Evolutionary conservation across 805 yeast species (phyloP), one percentile per base, ranked within the genome.

Genomic region (Babjeviella inositovora): DNA sequence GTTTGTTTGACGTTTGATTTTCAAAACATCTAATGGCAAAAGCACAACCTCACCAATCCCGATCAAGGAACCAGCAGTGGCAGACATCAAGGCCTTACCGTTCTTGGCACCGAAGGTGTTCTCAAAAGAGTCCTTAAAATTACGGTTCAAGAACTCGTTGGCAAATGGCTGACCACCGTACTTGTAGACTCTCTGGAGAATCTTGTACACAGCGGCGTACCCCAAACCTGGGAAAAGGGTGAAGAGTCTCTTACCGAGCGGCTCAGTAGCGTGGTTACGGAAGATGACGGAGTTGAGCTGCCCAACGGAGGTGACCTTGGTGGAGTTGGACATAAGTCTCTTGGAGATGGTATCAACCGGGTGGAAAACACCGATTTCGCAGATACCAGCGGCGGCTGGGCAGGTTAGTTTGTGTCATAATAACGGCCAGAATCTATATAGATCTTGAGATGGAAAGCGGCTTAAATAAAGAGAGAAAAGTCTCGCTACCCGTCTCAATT

Each of bases 161-260:
- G 87, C 99, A 45, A 82, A 85, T 22, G 99, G 98, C 58, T 90
- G 99, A 24, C 99, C 99, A 44, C 98, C 97, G 49, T 90, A 90
- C 56, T 90, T 90, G 68, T 90, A 90, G 26, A 90, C 96, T 58
- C 99, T 72, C 57, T 90, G 99, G 37, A 87, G 59, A 37, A 90
- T 76, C 54, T 90, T 90, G 63, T 90, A 90, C 34, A 84, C 80
- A 22, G 98, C 97, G 32, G 98, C 98, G 45, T 90, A 90, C 13
- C 97, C 97, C 33, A 90, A 65, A 47, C 99, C 99, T 11, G 99
- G 98, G 58, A 90, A 90, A 32, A 90, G 62, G 7, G 96, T 75
- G 33, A 81, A 55, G 21, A 80, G 43, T 48, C 96, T 68, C 30
- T 67, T 62, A 12, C 70, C 70, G 2, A 82, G 38, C 4, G 90